A percentile compares a stretch with the other conserved stretches of the same genome.
These are phyloP conservation scores for Candida pseudoviswanathii DNA, from an alignment of 1,139 yeast genomes.

Conservation along the genomic window DNA sequence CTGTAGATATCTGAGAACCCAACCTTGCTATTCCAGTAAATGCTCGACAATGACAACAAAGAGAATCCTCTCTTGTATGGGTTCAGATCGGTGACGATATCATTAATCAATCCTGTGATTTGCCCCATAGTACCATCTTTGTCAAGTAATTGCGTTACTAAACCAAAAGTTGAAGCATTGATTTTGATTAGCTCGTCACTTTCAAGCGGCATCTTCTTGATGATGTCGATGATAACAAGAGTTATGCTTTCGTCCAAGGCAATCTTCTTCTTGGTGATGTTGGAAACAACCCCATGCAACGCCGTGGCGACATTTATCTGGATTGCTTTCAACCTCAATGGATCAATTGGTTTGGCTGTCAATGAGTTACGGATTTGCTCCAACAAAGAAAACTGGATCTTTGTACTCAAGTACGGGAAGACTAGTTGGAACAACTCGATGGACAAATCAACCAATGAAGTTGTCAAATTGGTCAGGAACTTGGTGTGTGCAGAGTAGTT, in stretches of 20 bases:
- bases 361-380: slow-evolving; percentile 71
- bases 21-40: slow-evolving; percentile 45
- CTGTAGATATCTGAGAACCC: slow-evolving; percentile 51
- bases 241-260: slow-evolving; percentile 49
- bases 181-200: slow-evolving; percentile 44
- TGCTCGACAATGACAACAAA: slow-evolving; percentile 60
- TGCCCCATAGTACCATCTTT: slow-evolving; percentile 45
- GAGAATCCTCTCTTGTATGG: slow-evolving; percentile 71
- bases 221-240: slow-evolving; percentile 55
- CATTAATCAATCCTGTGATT: slow-evolving; percentile 56
- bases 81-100: slow-evolving; percentile 51
- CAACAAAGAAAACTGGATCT: slow-evolving; percentile 81
- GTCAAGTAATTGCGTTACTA: slow-evolving; percentile 47
- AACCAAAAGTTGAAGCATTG: slow-evolving; percentile 71
- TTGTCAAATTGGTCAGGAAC: slow-evolving; percentile 37
- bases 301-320: slow-evolving; percentile 65
- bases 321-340: slow-evolving; percentile 50
- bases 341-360: slow-evolving; percentile 31
- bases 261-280: slow-evolving; percentile 27
- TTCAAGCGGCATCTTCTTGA: slow-evolving; percentile 49
- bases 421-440: slow-evolving; percentile 73
- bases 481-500: slow-evolving; percentile 28
- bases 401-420: slow-evolving; percentile 73
- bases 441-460: slow-evolving; percentile 72
- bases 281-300: slow-evolving; percentile 56